phyloP scores from a whole-genome alignment of 106 monocot genomes.

The Acanthochlamys bracteata region DNA sequence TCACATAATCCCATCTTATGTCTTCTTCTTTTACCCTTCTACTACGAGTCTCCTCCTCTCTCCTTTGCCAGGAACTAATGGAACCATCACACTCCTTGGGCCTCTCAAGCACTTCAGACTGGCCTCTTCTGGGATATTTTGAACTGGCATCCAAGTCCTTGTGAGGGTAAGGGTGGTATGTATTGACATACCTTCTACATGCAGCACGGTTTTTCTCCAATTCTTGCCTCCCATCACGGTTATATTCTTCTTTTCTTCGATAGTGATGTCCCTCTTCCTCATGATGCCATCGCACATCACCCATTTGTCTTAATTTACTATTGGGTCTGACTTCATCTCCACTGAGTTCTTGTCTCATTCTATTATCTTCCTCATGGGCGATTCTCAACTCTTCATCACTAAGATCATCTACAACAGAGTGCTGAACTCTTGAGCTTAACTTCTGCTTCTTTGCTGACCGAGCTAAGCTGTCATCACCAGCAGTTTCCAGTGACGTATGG shows the following conservation, averaged over 20 bases:
- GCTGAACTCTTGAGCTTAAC: constrained; percentile 35
- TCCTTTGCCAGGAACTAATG: constrained; percentile 32
- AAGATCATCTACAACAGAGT: constrained; percentile 20
- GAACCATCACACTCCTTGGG: constrained; percentile 30
- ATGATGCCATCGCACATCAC: constrained; percentile 30
- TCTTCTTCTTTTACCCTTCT: constrained; percentile 67
- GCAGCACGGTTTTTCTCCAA: constrained; percentile 15
- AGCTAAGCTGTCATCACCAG: constrained; percentile 25
- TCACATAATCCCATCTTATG: constrained; percentile 24
- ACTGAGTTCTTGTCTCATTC: constrained; percentile 26
- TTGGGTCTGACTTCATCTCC: constrained; percentile 40
- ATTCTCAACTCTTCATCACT: constrained; percentile 31
- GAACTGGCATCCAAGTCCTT: constrained; percentile 31
- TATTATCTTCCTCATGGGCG: constrained; percentile 31
- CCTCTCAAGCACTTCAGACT: constrained; percentile 48
- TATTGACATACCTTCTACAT: constrained; percentile 36
- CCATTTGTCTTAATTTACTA: constrained; percentile 18
- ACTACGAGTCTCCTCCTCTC: constrained; percentile 37
- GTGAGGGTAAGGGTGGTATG: constrained; percentile 27
- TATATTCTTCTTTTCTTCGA: constrained; percentile 37
- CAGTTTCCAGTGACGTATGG: constrained; percentile 25
- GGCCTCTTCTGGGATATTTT: constrained; percentile 28
- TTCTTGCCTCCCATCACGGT: constrained; percentile 35
- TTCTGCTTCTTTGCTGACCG: constrained; percentile 43
- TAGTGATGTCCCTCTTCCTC: constrained; percentile 27